Percentiles rank a stretch among this genome's conserved stretches.
Evolutionary conservation across 1,284 basidiomycete genomes (phyloP).

Genomic region (Sporisorium reilianum): DNA sequence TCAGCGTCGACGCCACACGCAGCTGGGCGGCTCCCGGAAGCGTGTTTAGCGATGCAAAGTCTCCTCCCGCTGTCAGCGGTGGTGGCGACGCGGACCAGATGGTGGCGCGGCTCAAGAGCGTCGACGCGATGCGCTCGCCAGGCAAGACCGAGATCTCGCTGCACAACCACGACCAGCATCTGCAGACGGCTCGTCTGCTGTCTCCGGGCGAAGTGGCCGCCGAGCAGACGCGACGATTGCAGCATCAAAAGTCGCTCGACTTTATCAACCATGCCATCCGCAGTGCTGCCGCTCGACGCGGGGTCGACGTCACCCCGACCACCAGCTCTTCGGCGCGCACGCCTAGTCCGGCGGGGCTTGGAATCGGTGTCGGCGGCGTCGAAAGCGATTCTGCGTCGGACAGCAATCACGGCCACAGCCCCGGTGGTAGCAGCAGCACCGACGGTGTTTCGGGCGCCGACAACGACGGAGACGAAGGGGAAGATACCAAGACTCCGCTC

Average conservation of each 20-base stretch:
- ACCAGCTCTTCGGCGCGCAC: constrained; percentile 22
- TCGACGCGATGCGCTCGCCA: constrained; percentile 62
- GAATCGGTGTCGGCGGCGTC: constrained; percentile 55
- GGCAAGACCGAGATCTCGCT: constrained; percentile 49
- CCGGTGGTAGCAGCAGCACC: constrained; percentile 29
- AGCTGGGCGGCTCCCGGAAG: constrained; percentile 28
- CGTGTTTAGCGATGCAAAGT: constrained; percentile 9
- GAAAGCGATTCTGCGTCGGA: constrained; percentile 20
- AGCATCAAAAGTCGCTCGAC: constrained; percentile 68
- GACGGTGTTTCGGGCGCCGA: constrained; percentile 26
- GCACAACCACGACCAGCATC: constrained; percentile 36
- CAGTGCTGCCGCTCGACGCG: constrained; percentile 66
- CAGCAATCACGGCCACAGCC: constrained; percentile 17
- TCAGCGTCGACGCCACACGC: constrained; percentile 18
- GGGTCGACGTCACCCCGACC: constrained; percentile 31
- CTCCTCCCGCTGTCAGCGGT: constrained; percentile 7
- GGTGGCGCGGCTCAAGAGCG: constrained; percentile 59
- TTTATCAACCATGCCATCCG: constrained; percentile 69
- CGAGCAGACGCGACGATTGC: constrained; percentile 38
- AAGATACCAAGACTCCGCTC: constrained; percentile 31
- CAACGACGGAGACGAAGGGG: constrained; percentile 27
- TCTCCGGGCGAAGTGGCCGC: constrained; percentile 28
- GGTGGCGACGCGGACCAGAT: constrained; percentile 34
- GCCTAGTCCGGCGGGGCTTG: constrained; percentile 55
- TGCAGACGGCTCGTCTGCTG: constrained; percentile 22